Evolutionary conservation across 768 basidiomycete genomes (phyloP), one percentile per base, ranked within the genome.

Genomic region (Rossbeevera mucosa): DNA sequence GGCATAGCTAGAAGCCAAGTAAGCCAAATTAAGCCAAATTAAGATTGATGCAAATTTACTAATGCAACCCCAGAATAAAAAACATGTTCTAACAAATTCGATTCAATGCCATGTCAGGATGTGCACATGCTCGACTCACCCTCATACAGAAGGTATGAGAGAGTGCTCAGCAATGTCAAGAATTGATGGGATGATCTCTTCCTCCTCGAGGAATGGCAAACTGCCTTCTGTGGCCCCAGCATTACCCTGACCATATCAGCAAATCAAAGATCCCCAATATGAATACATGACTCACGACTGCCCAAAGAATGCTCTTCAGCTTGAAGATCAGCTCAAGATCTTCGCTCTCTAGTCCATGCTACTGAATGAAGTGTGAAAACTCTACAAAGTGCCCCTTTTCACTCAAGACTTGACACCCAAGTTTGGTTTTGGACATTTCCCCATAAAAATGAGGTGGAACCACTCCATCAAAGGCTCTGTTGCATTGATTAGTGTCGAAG

Each of bases 371-470:
- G 52, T 91, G 85, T 1, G 91, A 86, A 62, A 97, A 97, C 56
- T 95, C 91, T 5, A 79, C 65, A 62, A 98, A 94, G 64, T 98
- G 92, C 0, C 91, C 91, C 59, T 88, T 93, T 53, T 94, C 93
- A 53, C 85, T 82, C 36, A 99, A 72, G 9, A 94, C 84, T 63
- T 90, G 88, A 68, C 94, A 95, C 0, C 96, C 96, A 45, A 94
- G 85, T 51, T 90, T 88, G 3, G 96, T 98, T 69, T 96, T 97
- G 43, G 94, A 87, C 80, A 98, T 90, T 69, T 97, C 95, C 21
- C 95, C 95, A 61, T 97, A 95, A 70, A 99, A 98, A 68, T 99
- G 94, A 2, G 89, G 84, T 2, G 95, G 96, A 12, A 93, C 90
- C 11, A 86, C 85, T 12, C 88, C 88, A 48, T 94, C 93, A 52